Conservation (phyloP, 2,329 filamentous ascomycete species). For the Aureobasidium musti region DNA sequence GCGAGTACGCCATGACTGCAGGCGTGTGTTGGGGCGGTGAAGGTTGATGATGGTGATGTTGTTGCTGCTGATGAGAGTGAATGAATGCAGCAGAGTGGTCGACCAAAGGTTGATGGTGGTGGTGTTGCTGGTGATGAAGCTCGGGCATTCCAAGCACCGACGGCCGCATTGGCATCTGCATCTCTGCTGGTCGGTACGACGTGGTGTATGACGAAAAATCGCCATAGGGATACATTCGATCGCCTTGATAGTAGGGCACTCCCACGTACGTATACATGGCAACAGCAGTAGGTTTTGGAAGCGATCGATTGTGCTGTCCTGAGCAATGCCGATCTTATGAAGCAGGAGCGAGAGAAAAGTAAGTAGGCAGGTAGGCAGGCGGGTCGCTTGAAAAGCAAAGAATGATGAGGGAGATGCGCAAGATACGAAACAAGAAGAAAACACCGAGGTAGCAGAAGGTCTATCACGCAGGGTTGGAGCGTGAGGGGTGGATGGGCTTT, state of each 20-base stretch:
- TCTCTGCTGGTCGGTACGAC: slow-evolving; percentile 29
- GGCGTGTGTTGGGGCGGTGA: slow-evolving; percentile 31
- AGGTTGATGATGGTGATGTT: slow-evolving; percentile 31
- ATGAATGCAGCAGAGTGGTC: slow-evolving; percentile 27
- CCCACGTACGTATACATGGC: slow-evolving; percentile 28
- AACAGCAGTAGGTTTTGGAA: neutral
- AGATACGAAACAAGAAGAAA: slow-evolving; percentile 19
- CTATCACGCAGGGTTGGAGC: slow-evolving; percentile 25
- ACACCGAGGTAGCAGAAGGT: slow-evolving; percentile 26
- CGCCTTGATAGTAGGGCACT: slow-evolving; percentile 27
- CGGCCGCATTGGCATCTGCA: slow-evolving; percentile 46
- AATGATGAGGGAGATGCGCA: slow-evolving; percentile 14
- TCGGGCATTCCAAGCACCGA: slow-evolving; percentile 37
- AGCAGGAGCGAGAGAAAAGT: neutral
- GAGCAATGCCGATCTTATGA: neutral
- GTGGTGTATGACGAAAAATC: slow-evolving; percentile 21
- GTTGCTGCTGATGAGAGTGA: slow-evolving; percentile 29
- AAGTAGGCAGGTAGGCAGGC: slow-evolving; percentile 7
- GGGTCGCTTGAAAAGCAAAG: slow-evolving; percentile 12
- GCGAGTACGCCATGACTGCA: slow-evolving; percentile 44
- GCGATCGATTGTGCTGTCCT: slow-evolving; percentile 6
- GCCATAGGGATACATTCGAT: slow-evolving; percentile 28
- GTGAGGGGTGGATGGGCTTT: slow-evolving; percentile 26
- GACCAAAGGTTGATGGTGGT: slow-evolving; percentile 29
- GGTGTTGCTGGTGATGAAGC: slow-evolving; percentile 32